phyloP scores from a whole-genome alignment of 108 stramenopile species.

The Cyclotella atomus region DNA sequence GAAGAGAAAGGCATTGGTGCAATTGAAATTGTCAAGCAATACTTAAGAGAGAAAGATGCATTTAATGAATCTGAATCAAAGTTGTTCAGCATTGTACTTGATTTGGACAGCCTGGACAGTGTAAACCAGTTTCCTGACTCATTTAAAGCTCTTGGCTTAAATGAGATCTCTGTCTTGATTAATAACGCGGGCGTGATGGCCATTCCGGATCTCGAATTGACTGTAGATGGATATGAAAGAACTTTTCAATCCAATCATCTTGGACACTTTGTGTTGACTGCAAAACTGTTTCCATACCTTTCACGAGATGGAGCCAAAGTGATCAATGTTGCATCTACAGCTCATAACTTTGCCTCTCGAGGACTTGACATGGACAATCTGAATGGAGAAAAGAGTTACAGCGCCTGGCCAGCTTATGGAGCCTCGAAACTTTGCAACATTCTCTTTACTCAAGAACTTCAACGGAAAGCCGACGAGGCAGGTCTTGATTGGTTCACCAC shows the following conservation, averaged over 20 bases:
- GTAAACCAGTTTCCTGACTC: conserved; percentile 65
- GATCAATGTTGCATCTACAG: conserved; percentile 75
- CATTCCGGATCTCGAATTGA: conserved; percentile 65
- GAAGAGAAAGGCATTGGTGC: conserved; percentile 60
- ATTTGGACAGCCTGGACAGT: conserved; percentile 65
- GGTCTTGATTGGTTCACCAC: conserved; percentile 57
- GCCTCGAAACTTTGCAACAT: conserved; percentile 82
- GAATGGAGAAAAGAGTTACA: conserved; percentile 68
- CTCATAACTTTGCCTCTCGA: conserved; percentile 52
- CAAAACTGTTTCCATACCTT: conserved; percentile 59
- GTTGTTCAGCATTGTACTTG: conserved; percentile 56
- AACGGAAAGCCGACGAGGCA: conserved; percentile 54
- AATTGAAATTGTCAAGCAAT: conserved; percentile 56
- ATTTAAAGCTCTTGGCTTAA: conserved; percentile 41
- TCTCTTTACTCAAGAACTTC: conserved; percentile 82
- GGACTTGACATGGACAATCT: conserved; percentile 69
- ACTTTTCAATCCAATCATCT: conserved; percentile 88
- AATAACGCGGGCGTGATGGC: conserved; percentile 95
- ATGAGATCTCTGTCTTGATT: conserved; percentile 67
- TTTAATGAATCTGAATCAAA: conserved; percentile 24
- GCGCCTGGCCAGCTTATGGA: conserved; percentile 73
- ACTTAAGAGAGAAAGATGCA: conserved; percentile 37
- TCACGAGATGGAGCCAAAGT: conserved; percentile 54
- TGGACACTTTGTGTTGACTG: conserved; percentile 86
- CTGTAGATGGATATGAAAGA: conserved; percentile 83